Base-by-base conservation (phyloP, 129 eudicot species). In the Lonicera japonica region DNA sequence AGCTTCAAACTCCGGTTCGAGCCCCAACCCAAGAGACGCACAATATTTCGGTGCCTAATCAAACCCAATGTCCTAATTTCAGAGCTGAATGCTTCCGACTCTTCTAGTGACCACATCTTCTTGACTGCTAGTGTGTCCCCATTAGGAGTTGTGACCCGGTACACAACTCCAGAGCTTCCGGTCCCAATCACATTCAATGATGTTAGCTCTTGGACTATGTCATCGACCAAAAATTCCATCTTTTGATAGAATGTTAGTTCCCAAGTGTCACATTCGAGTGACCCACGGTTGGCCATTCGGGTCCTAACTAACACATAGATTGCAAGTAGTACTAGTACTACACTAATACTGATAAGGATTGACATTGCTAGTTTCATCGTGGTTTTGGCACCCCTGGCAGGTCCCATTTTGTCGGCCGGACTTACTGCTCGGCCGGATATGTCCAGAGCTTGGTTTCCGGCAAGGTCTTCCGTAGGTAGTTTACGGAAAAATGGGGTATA, bases 101-200 rank as follows among this genome's bases (percentile, higher is more conserved):
- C 96, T 38, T 94, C 95, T 0, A 83, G 47, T 15, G 99, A 83
- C 99, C 99, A 94, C 95, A 94, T 94, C 74, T 94, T 94, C 64
- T 94, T 94, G 41, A 94, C 91, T 5, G 99, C 99, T 4, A 94
- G 70, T 0, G 86, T 76, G 69, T 80, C 95, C n/a, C 99, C 96
- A 14, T 55, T 82, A 5, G 79, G 80, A 21, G 83, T 67, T 7
- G 68, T 79, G 57, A 94, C 96, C 64, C 76, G 83, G 65, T 94
- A 88, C 41, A 94, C 99, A 0, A 94, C 99, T 11, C 99, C 99
- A 0, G 99, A 94, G 81, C 96, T 87, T 21, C 99, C 99, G 0
- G 96, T 88, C 16, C 99, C 99, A 13, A 94, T 88, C 53, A 94
- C 96, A 59, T 94, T 88, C 0, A 92, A 72, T 5, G 95, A 88